A percentile compares a stretch with the other conserved stretches of the same genome.
Conservation (phyloP, 139 green algal species). For the Dunaliella primolecta region DNA sequence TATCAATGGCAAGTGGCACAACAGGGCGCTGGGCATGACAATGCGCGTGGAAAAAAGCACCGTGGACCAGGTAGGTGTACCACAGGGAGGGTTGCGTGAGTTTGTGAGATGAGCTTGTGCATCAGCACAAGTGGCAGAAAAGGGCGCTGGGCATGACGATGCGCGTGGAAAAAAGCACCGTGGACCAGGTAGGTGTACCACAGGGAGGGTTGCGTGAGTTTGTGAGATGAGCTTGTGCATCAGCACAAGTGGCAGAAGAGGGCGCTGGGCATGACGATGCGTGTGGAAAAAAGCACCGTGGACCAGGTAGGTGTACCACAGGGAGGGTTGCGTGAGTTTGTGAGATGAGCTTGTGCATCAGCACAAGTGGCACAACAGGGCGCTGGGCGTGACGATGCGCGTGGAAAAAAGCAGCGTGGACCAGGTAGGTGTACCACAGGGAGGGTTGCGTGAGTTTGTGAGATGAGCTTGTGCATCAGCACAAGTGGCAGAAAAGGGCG, state of each 20-base stretch:
- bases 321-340: not conserved
- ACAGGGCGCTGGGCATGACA: slow-evolving; percentile 91
- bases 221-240: not conserved
- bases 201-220: not conserved
- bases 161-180: slow-evolving; percentile 78
- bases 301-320: slow-evolving; percentile 62
- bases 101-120: not conserved
- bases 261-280: slow-evolving; percentile 92
- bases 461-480: not conserved
- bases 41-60: slow-evolving; percentile 89
- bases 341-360: not conserved
- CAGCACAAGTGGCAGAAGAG: slow-evolving; percentile 85
- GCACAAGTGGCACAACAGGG: slow-evolving; percentile 86
- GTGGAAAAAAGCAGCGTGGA: slow-evolving; percentile 84
- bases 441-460: not conserved
- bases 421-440: slow-evolving; percentile 50
- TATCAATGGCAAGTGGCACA: slow-evolving; percentile 98
- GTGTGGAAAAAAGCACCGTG: slow-evolving; percentile 78
- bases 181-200: slow-evolving; percentile 67
- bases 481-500: slow-evolving; percentile 88
- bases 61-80: slow-evolving; percentile 70
- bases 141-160: slow-evolving; percentile 92
- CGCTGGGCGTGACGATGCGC: slow-evolving; percentile 91
- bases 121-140: slow-evolving; percentile 82
- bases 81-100: not conserved